These are phyloP conservation scores for Colletotrichum sp. DNA, from an alignment of 2,329 filamentous ascomycete species.

Conservation along the genomic window DNA sequence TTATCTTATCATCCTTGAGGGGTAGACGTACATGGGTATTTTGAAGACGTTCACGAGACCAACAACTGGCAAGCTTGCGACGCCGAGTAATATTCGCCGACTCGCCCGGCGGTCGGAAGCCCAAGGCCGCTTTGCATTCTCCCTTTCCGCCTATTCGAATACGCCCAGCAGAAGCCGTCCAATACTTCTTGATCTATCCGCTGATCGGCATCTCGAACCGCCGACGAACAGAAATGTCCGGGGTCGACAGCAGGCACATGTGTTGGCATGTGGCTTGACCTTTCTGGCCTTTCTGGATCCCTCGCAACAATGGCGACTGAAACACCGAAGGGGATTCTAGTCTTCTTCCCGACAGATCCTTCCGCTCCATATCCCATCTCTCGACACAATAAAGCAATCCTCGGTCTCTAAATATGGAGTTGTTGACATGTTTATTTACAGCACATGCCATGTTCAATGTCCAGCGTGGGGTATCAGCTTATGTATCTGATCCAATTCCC, in stretches of 20 bases:
- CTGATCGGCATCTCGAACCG: neutral
- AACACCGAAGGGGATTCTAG: neutral
- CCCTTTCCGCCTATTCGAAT: neutral
- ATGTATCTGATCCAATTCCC: neutral
- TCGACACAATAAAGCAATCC: neutral
- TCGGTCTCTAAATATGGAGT: neutral
- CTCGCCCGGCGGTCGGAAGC: neutral
- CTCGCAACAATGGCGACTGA: neutral
- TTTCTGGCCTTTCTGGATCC: neutral
- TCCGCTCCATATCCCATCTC: neutral
- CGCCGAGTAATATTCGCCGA: neutral
- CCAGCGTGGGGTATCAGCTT: neutral
- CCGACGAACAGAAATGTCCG: neutral
- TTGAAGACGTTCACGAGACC: conserved; percentile 4
- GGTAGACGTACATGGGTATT: neutral
- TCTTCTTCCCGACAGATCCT: neutral
- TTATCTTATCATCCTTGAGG: conserved; percentile 10
- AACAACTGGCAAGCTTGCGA: neutral
- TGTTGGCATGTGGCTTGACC: neutral
- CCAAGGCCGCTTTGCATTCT: neutral
- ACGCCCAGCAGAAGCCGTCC: neutral
- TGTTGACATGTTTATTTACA: neutral
- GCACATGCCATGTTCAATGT: neutral
- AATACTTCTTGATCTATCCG: neutral
- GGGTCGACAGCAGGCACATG: neutral